These are phyloP conservation scores for Murraya paniculata DNA, from an alignment of 345 rosid genomes.

Conservation along the genomic window DNA sequence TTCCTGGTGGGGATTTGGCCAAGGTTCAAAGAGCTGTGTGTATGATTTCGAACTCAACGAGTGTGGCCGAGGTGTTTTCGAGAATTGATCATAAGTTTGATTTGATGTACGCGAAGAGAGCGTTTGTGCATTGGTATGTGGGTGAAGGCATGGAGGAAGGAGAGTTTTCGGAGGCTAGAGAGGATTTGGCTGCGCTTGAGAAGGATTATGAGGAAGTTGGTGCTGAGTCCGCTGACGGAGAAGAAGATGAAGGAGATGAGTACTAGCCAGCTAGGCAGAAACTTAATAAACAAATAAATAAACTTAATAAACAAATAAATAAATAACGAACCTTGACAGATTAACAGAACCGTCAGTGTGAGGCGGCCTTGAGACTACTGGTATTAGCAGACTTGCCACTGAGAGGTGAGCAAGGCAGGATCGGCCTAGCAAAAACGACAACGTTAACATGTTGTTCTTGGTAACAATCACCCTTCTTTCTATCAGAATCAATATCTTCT, in stretches of 20 bases:
- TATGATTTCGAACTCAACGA: constrained; percentile 26
- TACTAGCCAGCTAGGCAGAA: background rate
- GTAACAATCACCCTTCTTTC: constrained; percentile 10
- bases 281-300: no score
- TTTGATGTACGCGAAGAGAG: constrained; percentile 23
- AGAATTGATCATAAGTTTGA: constrained; percentile 25
- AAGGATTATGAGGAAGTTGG: constrained; percentile 26
- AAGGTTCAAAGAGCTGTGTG: constrained; percentile 25
- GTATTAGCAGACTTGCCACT: constrained; percentile 41
- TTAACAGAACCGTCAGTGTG: background rate
- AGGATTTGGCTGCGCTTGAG: constrained; percentile 20
- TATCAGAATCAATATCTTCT: constrained; percentile 34
- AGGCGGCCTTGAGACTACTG: constrained; percentile 14
- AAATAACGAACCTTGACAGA: background rate
- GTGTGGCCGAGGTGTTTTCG: constrained; percentile 24
- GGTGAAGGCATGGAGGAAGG: constrained; percentile 30
- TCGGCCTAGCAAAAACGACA: constrained; percentile 41
- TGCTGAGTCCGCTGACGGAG: constrained; percentile 24
- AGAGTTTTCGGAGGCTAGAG: constrained; percentile 24
- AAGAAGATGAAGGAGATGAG: constrained; percentile 21
- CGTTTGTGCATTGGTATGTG: constrained; percentile 26
- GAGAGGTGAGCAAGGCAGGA: constrained; percentile 77
- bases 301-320: background rate
- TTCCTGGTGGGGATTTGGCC: constrained; percentile 24
- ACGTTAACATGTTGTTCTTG: constrained; percentile 18